Percentiles rank a stretch among this genome's conserved stretches.
Evolutionary conservation across 495 filamentous ascomycete species (phyloP).

Genomic region (Staphylotrichum tortipilum): DNA sequence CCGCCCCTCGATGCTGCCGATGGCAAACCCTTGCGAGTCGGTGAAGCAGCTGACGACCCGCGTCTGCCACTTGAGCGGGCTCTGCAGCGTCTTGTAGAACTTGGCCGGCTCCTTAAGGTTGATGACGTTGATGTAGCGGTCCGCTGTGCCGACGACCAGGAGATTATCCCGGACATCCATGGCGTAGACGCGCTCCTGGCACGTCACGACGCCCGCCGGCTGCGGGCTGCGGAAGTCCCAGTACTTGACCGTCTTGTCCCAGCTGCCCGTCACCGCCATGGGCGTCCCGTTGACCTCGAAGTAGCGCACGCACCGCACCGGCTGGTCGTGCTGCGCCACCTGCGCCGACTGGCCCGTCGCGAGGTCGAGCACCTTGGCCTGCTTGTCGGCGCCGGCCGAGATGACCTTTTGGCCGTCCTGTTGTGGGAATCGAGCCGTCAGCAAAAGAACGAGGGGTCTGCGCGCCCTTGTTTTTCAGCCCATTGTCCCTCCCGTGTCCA

Average conservation of each 20-base stretch:
- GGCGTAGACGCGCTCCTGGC: conserved; percentile 78
- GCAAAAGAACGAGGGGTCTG: no score
- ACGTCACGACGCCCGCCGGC: conserved; percentile 54
- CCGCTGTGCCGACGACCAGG: conserved; percentile 83
- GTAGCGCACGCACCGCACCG: conserved; percentile 72
- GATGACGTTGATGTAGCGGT: conserved; percentile 84
- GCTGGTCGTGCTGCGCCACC: conserved; percentile 70
- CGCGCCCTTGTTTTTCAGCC: no score
- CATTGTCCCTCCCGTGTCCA: no score
- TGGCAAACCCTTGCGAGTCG: conserved; percentile 77
- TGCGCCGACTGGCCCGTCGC: conserved; percentile 44
- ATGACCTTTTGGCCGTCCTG: conserved; percentile 63
- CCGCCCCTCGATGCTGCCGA: conserved; percentile 83
- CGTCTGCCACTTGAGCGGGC: conserved; percentile 91
- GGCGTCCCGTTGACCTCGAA: conserved; percentile 50
- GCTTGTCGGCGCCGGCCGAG: conserved; percentile 78
- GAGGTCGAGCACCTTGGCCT: conserved; percentile 70
- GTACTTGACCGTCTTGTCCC: conserved; percentile 94
- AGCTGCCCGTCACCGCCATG: conserved; percentile 80
- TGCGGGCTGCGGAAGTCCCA: conserved; percentile 70
- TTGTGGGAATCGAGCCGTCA: background rate
- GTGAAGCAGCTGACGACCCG: conserved; percentile 84
- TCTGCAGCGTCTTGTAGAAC: conserved; percentile 82
- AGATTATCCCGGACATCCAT: conserved; percentile 79
- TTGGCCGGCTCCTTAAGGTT: conserved; percentile 73